Evolutionary conservation across 2,329 filamentous ascomycete species (phyloP), one percentile per base, ranked within the genome.

Genomic region (Cytospora mali): DNA sequence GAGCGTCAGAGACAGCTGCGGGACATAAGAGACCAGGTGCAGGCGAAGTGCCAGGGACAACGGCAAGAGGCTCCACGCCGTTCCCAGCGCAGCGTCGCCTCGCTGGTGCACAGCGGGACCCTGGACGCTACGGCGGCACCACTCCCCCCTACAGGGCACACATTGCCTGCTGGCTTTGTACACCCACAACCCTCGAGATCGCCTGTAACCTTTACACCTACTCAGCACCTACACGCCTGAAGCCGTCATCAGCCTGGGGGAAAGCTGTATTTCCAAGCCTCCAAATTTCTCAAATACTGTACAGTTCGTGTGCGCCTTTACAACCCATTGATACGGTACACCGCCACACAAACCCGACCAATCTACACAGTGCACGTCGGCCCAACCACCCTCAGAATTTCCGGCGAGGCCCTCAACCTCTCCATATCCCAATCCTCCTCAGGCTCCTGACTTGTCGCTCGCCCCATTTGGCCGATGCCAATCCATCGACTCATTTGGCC

Each of bases 401-500:
- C 39, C 42, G 42, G 42, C 42, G 42, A 46, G 42, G 42, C 42
- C 42, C 42, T 46, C 42, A n/a, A 60, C 50, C 58, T 60, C 35
- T 49, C 58, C 57, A 51, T 51, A 54, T 60, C 42, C 50, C 31
- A 42, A 60, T 54, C n/a, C n/a, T n/a, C n/a, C n/a, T 54, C 50
- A 39, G 54, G 35, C 58, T 60, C 58, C 58, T 60, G 58, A 35
- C 58, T 29, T 54, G 35, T 53, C 48, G 23, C 49, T 51, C 58
- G 46, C 35, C 27, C 57, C 50, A 27, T 53, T 52, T 60, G 58
- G 48, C 53, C 31, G 50, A 54, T 60, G 50, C 58, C 58, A 60
- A 60, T 54, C 58, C 58, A 54, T 60, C 58, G 50, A 60, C 58
- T 60, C 58, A 60, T 60, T 60, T 54, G 58, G 58, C 58, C 58